Percentiles rank a stretch among this genome's conserved stretches.
Conservation (phyloP, 169 alveolate species). For the Hepatocystis sp. region DNA sequence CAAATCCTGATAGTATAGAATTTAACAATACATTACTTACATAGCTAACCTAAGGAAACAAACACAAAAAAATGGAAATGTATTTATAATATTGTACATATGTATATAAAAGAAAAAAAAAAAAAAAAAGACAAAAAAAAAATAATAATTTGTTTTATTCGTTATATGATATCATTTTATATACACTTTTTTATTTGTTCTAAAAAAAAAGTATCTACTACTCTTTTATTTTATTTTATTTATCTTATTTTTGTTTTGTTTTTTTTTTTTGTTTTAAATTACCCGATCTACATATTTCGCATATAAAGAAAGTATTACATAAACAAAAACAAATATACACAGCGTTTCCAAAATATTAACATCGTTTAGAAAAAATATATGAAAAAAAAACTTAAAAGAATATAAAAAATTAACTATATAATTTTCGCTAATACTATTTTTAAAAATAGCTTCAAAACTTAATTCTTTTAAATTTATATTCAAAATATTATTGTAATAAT, state of each 20-base stretch:
- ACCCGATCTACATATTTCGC: conserved; percentile 66
- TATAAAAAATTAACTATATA: conserved; percentile 43
- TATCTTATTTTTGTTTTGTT: too few species aligned
- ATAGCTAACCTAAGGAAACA: conserved; percentile 17
- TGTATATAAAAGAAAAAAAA: too few species aligned
- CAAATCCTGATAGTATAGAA: conserved; percentile 44
- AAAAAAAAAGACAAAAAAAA: too few species aligned
- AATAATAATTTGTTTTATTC: too few species aligned
- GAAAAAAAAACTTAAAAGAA: conserved; percentile 45
- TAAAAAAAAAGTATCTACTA: not conserved
- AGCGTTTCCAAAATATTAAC: conserved; percentile 17
- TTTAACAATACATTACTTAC: conserved; percentile 15
- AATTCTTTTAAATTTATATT: conserved; percentile 23
- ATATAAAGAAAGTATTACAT: conserved; percentile 28
- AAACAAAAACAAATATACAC: conserved; percentile 25
- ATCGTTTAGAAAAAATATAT: conserved; percentile 59
- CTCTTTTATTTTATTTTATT: not conserved
- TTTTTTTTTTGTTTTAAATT: conserved; percentile 2
- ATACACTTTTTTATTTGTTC: too few species aligned
- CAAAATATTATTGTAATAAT: conserved; percentile 34
- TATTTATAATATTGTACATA: not conserved
- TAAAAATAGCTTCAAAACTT: conserved; percentile 11
- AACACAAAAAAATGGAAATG: not conserved
- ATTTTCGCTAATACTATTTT: conserved; percentile 64
- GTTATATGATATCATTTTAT: too few species aligned